Base-by-base conservation (phyloP, 129 eudicot species). In the Pittosporum tobira region DNA sequence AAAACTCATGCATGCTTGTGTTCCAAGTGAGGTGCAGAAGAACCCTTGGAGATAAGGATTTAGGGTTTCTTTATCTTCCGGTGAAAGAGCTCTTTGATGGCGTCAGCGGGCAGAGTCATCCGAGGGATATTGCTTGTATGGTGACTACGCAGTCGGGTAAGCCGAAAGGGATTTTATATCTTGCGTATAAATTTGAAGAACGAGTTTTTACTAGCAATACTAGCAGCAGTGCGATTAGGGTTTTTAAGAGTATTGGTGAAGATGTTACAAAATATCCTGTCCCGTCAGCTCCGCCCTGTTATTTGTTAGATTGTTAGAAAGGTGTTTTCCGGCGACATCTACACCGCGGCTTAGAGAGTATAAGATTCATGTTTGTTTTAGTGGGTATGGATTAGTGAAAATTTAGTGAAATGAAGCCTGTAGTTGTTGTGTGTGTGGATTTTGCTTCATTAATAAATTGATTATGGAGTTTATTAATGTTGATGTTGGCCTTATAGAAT, bases 1-100 rank as follows among this genome's bases (percentile, higher is more conserved):
- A 37, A 31, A 56, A 56, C 7, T 31, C 61, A 56, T 56, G 61
- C 61, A 56, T 19, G 61, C 61, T 56, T 56, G 46, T 31, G 61
- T 31, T 56, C 61, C 61, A 56, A 56, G 61, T 56, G 31, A 56
- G 61, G 44, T 56, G 61, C 14, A 56, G 44, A 20, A 56, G 19
- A 31, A 8, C 61, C 61, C 38, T 31, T 1, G 61, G 61, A 30
- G 45, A 56, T 34, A 56, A 56, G 20, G 61, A 56, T 27, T 18
- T 56, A 1, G 61, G 61, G 1, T 56, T n/a, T 31, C 27, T 56
- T 19, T 19, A 56, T 31, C 7, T 56, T 56, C 61, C 61, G 19
- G 61, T 56, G 1, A 31, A 38, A 11, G 44, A 56, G 28, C 61
- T 56, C 20, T 56, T 56, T 22, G 11, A 56, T 10, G 61, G 26